Evolutionary conservation across 352 stramenopile species (phyloP), one percentile per base, ranked within the genome.

Genomic region (Phytophthora rubi): DNA sequence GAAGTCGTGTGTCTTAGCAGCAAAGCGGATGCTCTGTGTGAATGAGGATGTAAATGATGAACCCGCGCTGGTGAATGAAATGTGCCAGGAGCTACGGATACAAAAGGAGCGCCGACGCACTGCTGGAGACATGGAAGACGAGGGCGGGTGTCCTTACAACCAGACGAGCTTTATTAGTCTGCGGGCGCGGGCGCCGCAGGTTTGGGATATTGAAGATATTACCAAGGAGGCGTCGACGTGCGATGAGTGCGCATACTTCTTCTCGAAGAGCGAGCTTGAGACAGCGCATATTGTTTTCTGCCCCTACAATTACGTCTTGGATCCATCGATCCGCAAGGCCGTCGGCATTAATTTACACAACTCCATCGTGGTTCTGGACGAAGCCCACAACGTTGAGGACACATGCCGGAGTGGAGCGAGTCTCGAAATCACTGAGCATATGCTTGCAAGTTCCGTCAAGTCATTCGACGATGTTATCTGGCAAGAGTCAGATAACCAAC

Each of bases 371-470:
- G 82, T 96, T 44, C 72, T 96, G 51, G 89, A 96, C 48, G 89
- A 96, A 65, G 89, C 89, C 6, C 89, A 96, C 69, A 96, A 96
- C 39, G 86, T 95, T n/a, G 89, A 96, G 55, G 87, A 95, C 60
- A 92, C 85, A 16, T 94, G 85, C 30, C 87, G 87, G 6, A 80
- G 73, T 6, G 79, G 81, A 21, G 87, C 89, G 26, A 94, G 85
- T 60, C 63, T 91, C 18, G 89, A 96, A 58, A 58, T 96, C 13
- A 91, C 81, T 23, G 71, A 65, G 1, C 71, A 86, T 6, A 65
- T 73, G 7, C 68, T 95, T 12, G 69, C 58, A 2, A 65, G 71
- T 16, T 75, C 84, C n/a, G 86, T 88, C 26, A 82, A 76, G n/a
- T 82, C 83, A 16, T 92, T 95, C 52, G 60, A 77, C 4, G 57